Evolutionary conservation across 2,329 filamentous ascomycete genomes (phyloP).

Genomic region (Paecilomyces fulvus): DNA sequence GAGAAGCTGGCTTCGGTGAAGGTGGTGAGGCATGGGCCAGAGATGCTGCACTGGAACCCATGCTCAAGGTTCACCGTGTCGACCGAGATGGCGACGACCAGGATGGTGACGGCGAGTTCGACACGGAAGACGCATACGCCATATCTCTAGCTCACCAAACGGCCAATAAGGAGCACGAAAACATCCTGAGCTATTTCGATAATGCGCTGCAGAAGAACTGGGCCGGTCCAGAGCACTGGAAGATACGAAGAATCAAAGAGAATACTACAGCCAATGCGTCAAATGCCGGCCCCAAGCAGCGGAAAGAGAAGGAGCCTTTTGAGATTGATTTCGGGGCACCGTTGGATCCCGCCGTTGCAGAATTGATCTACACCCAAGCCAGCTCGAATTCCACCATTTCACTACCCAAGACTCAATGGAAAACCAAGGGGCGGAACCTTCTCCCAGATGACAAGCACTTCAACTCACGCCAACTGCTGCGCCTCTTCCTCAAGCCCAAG

Average conservation of each 20-base stretch:
- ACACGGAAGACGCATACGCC: slow-evolving; percentile 64
- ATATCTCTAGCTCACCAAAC: slow-evolving; percentile 69
- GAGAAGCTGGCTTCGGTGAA: slow-evolving; percentile 75
- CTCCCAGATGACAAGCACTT: slow-evolving; percentile 98
- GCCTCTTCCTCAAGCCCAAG: slow-evolving; percentile 90
- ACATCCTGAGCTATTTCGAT: slow-evolving; percentile 97
- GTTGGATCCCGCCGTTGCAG: slow-evolving; percentile 61
- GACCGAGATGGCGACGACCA: slow-evolving; percentile 44
- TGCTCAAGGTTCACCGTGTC: slow-evolving; percentile 65
- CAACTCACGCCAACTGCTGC: slow-evolving; percentile 82
- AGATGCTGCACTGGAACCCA: slow-evolving; percentile 77
- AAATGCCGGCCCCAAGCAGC: slow-evolving; percentile 45
- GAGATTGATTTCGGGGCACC: slow-evolving; percentile 82
- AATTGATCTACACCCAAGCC: slow-evolving; percentile 73
- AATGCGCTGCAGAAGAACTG: slow-evolving; percentile 95
- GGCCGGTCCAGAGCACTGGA: slow-evolving; percentile 97
- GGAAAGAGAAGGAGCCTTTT: slow-evolving; percentile 95
- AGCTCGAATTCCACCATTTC: slow-evolving; percentile 72
- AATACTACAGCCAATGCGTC: slow-evolving; percentile 48
- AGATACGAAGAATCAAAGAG: slow-evolving; percentile 85
- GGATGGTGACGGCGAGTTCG: slow-evolving; percentile 48
- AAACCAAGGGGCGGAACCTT: slow-evolving; percentile 83
- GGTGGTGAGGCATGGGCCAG: slow-evolving; percentile 93
- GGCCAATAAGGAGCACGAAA: slow-evolving; percentile 67
- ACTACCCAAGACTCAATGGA: slow-evolving; percentile 90